Evolutionary conservation across 208 protist genomes (phyloP).

Genomic region (Leptomonas pyrrhocoris): DNA sequence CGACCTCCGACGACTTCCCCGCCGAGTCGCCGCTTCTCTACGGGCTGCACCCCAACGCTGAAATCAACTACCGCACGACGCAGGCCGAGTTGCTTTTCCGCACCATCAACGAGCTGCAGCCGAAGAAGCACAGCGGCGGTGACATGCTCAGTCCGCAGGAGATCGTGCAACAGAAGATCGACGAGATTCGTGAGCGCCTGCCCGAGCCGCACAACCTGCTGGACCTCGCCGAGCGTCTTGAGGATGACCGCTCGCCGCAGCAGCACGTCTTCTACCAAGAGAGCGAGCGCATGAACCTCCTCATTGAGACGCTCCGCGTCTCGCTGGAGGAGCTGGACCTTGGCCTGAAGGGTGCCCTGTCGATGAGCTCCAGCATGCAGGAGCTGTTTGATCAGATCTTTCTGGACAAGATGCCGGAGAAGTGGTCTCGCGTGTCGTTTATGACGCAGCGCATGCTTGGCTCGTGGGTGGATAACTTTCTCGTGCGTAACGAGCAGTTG

Average conservation of each 20-base stretch:
- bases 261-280: constrained; percentile 98
- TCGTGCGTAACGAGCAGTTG: constrained; percentile 95
- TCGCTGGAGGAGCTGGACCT: constrained; percentile 97
- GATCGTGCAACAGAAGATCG: constrained; percentile 92
- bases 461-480: constrained; percentile 96
- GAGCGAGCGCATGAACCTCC: constrained; percentile 98
- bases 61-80: constrained; percentile 98
- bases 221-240: constrained; percentile 92
- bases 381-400: constrained; percentile 93
- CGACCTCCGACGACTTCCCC: constrained; percentile 89
- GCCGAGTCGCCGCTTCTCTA: constrained; percentile 96
- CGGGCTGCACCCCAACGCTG: constrained; percentile 98
- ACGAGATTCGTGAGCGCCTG: constrained; percentile 91
- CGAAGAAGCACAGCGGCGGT: constrained; percentile 89
- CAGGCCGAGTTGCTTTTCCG: constrained; percentile 96
- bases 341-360: constrained; percentile 95
- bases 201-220: constrained; percentile 93
- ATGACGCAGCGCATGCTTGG: constrained; percentile 94
- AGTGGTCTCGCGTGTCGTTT: constrained; percentile 97
- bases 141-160: constrained; percentile 91
- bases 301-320: constrained; percentile 90
- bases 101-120: constrained; percentile 97
- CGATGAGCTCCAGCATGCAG: constrained; percentile 93
- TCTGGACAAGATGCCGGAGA: constrained; percentile 93
- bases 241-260: constrained; percentile 98